Conservation (phyloP, 108 stramenopile genomes). For the Nitzschia palea region DNA sequence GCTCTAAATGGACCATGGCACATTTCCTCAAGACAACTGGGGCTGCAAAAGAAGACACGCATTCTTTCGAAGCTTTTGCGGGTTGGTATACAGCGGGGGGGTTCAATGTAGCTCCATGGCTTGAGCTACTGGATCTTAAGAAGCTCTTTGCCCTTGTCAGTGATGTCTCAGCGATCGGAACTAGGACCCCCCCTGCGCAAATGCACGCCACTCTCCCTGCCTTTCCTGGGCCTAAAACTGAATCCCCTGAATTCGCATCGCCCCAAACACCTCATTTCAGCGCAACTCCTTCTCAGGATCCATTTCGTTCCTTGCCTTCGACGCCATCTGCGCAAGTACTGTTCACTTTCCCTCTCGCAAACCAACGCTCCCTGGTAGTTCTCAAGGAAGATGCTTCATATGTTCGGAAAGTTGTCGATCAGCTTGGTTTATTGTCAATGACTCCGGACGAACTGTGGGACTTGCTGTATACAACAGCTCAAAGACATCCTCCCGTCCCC, state of each 20-base stretch:
- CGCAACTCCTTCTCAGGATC: not conserved
- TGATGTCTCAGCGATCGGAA: constrained; percentile 16
- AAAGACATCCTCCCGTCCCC: constrained; percentile 13
- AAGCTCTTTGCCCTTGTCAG: constrained; percentile 75
- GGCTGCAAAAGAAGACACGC: constrained; percentile 20
- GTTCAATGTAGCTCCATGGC: constrained; percentile 87
- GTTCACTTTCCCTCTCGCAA: constrained; percentile 84
- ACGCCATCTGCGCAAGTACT: constrained; percentile 34
- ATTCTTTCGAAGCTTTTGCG: constrained; percentile 87
- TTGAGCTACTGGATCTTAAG: constrained; percentile 87
- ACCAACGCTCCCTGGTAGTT: constrained; percentile 75
- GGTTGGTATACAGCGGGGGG: constrained; percentile 89
- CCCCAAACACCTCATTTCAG: constrained; percentile 26
- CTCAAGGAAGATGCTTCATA: constrained; percentile 83
- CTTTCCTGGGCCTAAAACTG: constrained; percentile 14
- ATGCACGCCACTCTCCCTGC: constrained; percentile 11
- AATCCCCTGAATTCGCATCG: constrained; percentile 22
- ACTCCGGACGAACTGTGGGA: constrained; percentile 71
- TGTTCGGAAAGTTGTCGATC: constrained; percentile 73
- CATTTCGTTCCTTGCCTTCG: constrained; percentile 5
- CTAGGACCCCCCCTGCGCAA: constrained; percentile 20
- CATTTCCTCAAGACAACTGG: constrained; percentile 65
- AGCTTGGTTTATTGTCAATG: constrained; percentile 63
- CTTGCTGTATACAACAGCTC: constrained; percentile 28
- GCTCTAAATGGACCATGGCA: constrained; percentile 79